Evolutionary conservation across 176 grass and related monocot genomes (phyloP).

Genomic region (Lolium multiflorum): DNA sequence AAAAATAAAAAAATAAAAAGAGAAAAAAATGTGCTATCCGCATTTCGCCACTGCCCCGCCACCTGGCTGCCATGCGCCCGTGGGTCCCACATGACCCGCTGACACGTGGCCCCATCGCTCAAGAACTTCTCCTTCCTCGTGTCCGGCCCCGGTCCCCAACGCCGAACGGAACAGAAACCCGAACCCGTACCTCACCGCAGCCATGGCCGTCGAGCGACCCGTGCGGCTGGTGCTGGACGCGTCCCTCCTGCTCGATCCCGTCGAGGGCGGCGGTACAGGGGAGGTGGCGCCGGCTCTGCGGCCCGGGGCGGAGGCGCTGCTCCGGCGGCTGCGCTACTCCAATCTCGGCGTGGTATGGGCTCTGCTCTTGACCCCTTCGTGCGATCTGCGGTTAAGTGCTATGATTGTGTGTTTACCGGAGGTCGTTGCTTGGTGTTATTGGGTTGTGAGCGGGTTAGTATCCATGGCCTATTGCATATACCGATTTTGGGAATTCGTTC

Average conservation of each 20-base stretch:
- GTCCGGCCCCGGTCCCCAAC: slow-evolving; percentile 9
- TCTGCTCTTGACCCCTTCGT: background rate
- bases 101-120: slow-evolving; percentile 37
- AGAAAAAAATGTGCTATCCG: background rate
- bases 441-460: background rate
- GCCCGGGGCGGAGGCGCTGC: slow-evolving; percentile 43
- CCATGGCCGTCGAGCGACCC: slow-evolving; percentile 34
- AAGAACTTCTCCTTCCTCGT: slow-evolving; percentile 8
- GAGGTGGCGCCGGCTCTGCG: slow-evolving; percentile 20
- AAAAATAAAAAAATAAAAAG: background rate
- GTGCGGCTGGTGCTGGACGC: slow-evolving; percentile 53
- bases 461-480: background rate
- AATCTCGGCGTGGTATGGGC: slow-evolving; percentile 52
- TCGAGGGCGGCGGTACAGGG: background rate
- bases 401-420: background rate
- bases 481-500: background rate
- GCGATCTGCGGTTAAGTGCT: background rate
- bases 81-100: background rate
- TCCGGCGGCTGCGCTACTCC: slow-evolving; percentile 58
- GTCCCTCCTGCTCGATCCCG: slow-evolving; percentile 42
- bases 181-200: slow-evolving; percentile 4
- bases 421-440: background rate
- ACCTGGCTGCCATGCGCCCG: slow-evolving; percentile 41
- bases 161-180: slow-evolving; percentile 27
- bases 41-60: slow-evolving; percentile 28